Evolutionary conservation across 83 land plant species (phyloP).

Genomic region (Thuja plicata): DNA sequence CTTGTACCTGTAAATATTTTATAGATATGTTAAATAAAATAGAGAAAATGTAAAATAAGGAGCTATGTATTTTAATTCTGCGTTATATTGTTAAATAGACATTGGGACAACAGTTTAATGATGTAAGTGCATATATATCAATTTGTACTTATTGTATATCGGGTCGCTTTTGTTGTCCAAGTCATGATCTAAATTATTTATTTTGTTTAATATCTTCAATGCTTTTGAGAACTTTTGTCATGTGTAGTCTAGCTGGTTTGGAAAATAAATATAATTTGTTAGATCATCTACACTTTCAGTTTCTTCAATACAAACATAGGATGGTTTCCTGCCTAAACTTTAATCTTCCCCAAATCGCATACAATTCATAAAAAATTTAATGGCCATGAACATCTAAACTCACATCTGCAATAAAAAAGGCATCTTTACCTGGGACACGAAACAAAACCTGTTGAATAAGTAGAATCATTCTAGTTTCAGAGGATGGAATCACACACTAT

Average conservation of each 20-base stretch:
- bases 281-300: background rate
- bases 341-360: accelerated
- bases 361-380: too few species aligned
- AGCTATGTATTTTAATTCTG: too few species aligned
- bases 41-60: too few species aligned
- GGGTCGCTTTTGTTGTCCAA: background rate
- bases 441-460: background rate
- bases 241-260: background rate
- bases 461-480: background rate
- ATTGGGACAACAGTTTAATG: too few species aligned
- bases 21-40: too few species aligned
- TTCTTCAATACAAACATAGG: background rate
- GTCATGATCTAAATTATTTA: background rate
- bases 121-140: too few species aligned
- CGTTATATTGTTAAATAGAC: too few species aligned
- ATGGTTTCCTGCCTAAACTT: background rate
- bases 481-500: background rate
- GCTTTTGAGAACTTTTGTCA: background rate
- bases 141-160: background rate
- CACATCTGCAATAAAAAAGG: background rate
- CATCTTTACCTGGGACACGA: background rate
- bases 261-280: background rate
- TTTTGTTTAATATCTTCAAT: background rate
- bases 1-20: too few species aligned
- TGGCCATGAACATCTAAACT: too few species aligned